A percentile compares a stretch with the other conserved stretches of the same genome.
phyloP scores from a whole-genome alignment of 1,139 yeast species.

The Yamadazyma taylorii region DNA sequence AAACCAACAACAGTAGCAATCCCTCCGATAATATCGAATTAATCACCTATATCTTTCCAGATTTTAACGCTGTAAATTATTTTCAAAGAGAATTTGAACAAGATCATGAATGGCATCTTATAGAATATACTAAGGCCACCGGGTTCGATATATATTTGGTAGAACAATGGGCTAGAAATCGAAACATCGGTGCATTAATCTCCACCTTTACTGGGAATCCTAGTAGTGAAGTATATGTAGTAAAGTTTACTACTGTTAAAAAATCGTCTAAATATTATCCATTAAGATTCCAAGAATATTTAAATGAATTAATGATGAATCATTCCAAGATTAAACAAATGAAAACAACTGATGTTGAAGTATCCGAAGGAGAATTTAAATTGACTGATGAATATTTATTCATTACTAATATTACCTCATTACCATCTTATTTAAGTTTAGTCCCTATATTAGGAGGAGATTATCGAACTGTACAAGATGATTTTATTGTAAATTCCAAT shows the following conservation, averaged over 20 bases:
- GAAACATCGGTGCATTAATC: conserved; percentile 66
- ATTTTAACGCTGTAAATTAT: conserved; percentile 52
- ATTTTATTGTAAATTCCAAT: conserved; percentile 72
- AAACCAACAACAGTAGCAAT: no score
- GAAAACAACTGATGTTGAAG: conserved; percentile 18
- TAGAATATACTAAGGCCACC: conserved; percentile 44
- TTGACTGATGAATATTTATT: conserved; percentile 49
- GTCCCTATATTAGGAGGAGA: conserved; percentile 71
- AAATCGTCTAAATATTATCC: conserved; percentile 61
- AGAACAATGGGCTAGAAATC: conserved; percentile 87
- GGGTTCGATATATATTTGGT: conserved; percentile 91
- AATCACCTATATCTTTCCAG: conserved; percentile 49
- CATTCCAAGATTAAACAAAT: conserved; percentile 50
- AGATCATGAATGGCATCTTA: conserved; percentile 36
- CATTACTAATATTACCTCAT: conserved; percentile 76
- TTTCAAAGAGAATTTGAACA: conserved; percentile 42
- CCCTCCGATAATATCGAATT: conserved; percentile 19
- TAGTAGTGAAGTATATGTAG: conserved; percentile 59
- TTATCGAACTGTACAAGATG: conserved; percentile 49
- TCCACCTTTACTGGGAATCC: conserved; percentile 84
- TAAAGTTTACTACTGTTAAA: conserved; percentile 58
- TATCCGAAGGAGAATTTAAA: conserved; percentile 3
- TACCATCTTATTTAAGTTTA: conserved; percentile 74
- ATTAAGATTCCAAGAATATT: conserved; percentile 52
- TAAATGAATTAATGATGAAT: conserved; percentile 62